Conservation (phyloP, 805 yeast genomes). For the Kluyveromyces aestuarii region DNA sequence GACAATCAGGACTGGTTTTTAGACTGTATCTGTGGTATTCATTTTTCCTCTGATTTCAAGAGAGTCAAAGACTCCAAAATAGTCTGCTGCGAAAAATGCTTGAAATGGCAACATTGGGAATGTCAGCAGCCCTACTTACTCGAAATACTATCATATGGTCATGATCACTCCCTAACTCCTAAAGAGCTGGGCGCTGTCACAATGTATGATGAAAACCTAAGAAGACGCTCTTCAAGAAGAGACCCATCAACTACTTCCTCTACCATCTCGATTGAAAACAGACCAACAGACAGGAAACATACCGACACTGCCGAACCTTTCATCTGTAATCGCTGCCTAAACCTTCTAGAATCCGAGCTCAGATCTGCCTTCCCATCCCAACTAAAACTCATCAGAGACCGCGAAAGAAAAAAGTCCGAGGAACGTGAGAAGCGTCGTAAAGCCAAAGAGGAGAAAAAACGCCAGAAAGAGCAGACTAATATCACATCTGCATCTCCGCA, state of each 20-base stretch:
- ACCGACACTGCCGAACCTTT: conserved; percentile 16
- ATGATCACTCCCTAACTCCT: conserved; percentile 1
- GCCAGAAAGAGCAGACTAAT: neutral
- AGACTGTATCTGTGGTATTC: conserved; percentile 19
- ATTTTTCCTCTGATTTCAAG: conserved; percentile 4
- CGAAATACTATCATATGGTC: conserved; percentile 9
- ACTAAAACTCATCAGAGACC: conserved; percentile 13
- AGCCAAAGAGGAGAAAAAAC: conserved; percentile 15
- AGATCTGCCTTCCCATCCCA: conserved; percentile 18
- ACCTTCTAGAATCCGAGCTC: conserved; percentile 14
- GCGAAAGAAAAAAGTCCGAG: conserved; percentile 18
- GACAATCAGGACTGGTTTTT: conserved; percentile 25
- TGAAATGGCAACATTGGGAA: conserved; percentile 28
- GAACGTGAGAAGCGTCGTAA: conserved; percentile 23
- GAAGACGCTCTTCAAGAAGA: conserved; percentile 5
- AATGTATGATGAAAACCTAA: conserved; percentile 5
- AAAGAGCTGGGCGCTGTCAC: conserved; percentile 2
- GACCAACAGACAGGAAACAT: conserved; percentile 14
- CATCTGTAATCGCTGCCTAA: conserved; percentile 20
- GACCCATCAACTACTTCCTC: neutral
- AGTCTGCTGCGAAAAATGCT: conserved; percentile 26
- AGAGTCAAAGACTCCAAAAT: conserved; percentile 14
- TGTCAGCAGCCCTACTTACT: conserved; percentile 14
- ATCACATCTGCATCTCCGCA: neutral
- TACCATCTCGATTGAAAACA: neutral